Percentiles rank a stretch among this genome's conserved stretches.
Conservation (phyloP, 768 basidiomycete genomes). For the Phallus indusiatus region DNA sequence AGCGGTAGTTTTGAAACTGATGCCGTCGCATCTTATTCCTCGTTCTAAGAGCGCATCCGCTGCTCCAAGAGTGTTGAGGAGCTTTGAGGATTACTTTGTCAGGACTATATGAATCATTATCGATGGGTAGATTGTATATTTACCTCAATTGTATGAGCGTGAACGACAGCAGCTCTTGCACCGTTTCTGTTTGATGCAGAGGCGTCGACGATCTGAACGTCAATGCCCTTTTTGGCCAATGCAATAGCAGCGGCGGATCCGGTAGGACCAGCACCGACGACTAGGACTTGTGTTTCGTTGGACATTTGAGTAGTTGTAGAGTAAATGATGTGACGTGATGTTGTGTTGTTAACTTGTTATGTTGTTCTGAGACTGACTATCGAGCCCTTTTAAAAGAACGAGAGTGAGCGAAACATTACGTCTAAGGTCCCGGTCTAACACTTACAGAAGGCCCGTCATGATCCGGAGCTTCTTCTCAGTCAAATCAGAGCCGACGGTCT, state of each 20-base stretch:
- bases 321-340: too few relatives aligned
- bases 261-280: conserved; percentile 16
- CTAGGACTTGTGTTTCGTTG: conserved; percentile 30
- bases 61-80: conserved; percentile 33
- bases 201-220: conserved; percentile 7
- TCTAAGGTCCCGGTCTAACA: too few relatives aligned
- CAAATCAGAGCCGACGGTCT: too few relatives aligned
- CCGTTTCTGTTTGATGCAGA: neutral
- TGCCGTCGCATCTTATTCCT: neutral
- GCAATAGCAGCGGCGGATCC: conserved; percentile 8
- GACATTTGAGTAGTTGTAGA: conserved; percentile 7
- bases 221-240: conserved; percentile 19
- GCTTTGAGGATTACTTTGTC: conserved; percentile 31
- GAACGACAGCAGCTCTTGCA: conserved; percentile 38
- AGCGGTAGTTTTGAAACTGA: neutral
- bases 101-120: conserved; percentile 12
- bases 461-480: too few relatives aligned
- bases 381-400: too few relatives aligned
- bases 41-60: conserved; percentile 30
- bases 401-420: too few relatives aligned
- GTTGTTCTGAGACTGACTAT: too few relatives aligned
- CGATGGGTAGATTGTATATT: conserved; percentile 8
- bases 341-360: too few relatives aligned
- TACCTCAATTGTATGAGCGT: conserved; percentile 47
- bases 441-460: too few relatives aligned